Evolutionary conservation across 495 filamentous ascomycete genomes (phyloP).

Genomic region (Bombardia bombarda): DNA sequence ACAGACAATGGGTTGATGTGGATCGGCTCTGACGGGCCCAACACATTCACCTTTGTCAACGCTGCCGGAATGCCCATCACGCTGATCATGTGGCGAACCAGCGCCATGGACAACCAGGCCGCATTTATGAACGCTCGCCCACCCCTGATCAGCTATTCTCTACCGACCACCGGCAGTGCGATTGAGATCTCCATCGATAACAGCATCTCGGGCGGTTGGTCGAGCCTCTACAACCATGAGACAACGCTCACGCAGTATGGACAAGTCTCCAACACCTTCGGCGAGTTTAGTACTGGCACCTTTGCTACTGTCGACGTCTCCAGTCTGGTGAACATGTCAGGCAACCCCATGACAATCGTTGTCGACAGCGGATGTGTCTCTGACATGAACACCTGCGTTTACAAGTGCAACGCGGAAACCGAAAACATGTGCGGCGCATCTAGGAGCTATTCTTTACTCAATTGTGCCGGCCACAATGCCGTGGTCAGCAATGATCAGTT

Average conservation of each 20-base stretch:
- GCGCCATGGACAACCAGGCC: constrained; percentile 9
- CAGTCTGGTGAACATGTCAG: constrained; percentile 31
- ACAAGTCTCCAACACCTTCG: constrained; percentile 30
- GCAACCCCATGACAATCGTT: constrained; percentile 20
- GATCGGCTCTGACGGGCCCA: constrained; percentile 18
- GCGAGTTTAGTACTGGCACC: constrained; percentile 24
- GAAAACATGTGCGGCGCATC: constrained; percentile 13
- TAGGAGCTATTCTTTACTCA: constrained; percentile 14
- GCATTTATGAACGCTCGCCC: constrained; percentile 18
- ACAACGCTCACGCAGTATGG: constrained; percentile 21
- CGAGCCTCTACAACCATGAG: constrained; percentile 19
- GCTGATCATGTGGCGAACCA: constrained; percentile 16
- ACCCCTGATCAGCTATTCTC: constrained; percentile 21
- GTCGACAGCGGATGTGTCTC: constrained; percentile 12
- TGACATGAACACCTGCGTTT: constrained; percentile 16
- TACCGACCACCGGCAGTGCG: constrained; percentile 8
- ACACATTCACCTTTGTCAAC: constrained; percentile 22
- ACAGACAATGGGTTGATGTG: constrained; percentile 12
- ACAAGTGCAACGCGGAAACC: constrained; percentile 5
- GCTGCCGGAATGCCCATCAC: constrained; percentile 13
- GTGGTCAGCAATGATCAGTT: constrained; percentile 8
- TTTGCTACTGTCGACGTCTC: constrained; percentile 29
- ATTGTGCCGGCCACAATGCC: constrained; percentile 13
- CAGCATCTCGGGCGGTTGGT: constrained; percentile 21
- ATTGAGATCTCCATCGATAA: constrained; percentile 18